phyloP scores from a whole-genome alignment of 2,329 filamentous ascomycete genomes.

The Zymoseptoria tritici region DNA sequence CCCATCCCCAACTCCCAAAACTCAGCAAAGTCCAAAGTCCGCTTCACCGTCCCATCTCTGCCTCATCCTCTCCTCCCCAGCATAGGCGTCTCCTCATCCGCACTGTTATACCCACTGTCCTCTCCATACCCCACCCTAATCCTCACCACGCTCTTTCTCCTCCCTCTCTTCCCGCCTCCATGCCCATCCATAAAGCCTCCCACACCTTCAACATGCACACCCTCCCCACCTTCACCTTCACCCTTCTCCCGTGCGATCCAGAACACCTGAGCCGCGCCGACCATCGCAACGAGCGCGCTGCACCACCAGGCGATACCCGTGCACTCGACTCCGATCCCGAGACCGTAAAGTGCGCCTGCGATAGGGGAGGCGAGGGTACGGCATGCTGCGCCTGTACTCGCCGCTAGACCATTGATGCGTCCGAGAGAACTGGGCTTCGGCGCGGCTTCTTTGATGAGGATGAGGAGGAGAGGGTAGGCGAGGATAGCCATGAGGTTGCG shows the following conservation, averaged over 20 bases:
- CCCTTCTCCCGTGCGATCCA: slow-evolving; percentile 42
- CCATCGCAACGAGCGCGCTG: slow-evolving; percentile 48
- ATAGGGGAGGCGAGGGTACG: slow-evolving; percentile 63
- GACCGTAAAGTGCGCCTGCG: slow-evolving; percentile 59
- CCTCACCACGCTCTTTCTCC: slow-evolving; percentile 19
- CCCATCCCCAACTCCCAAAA: too few species aligned
- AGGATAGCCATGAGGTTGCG: slow-evolving; percentile 64
- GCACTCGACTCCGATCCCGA: slow-evolving; percentile 50
- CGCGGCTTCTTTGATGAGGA: slow-evolving; percentile 65
- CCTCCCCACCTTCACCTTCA: slow-evolving; percentile 32
- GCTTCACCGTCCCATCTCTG: too few species aligned
- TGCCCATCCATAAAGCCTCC: slow-evolving; percentile 4
- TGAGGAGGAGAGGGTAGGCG: slow-evolving; percentile 60
- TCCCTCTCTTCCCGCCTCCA: neutral
- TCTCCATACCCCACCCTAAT: slow-evolving; percentile 18
- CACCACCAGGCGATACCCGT: slow-evolving; percentile 59
- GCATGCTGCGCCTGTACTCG: slow-evolving; percentile 62
- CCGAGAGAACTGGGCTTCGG: slow-evolving; percentile 56
- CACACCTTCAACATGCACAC: slow-evolving; percentile 16
- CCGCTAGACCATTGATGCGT: slow-evolving; percentile 65
- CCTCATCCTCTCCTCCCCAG: neutral
- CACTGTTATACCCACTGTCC: slow-evolving; percentile 17
- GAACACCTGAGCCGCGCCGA: slow-evolving; percentile 50
- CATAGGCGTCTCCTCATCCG: slow-evolving; percentile 17
- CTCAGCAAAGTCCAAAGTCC: too few species aligned